A percentile compares a stretch with the other conserved stretches of the same genome.
These are phyloP conservation scores for Erythrophleum ivorense DNA, from an alignment of 331 rosid genomes.

Conservation along the genomic window DNA sequence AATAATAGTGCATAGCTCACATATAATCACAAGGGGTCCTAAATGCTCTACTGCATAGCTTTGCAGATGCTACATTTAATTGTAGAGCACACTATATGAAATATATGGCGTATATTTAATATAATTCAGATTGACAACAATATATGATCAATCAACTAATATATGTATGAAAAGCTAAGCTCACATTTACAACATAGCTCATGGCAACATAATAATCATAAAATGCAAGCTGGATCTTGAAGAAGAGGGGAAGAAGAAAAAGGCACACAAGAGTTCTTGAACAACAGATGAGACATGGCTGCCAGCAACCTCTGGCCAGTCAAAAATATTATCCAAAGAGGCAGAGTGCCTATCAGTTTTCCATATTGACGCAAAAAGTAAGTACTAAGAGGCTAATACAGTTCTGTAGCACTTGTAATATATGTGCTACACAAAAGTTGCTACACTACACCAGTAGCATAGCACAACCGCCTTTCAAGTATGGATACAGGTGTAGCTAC, in stretches of 20 bases:
- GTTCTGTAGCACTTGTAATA: not conserved
- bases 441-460: not conserved
- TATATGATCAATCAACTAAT: not conserved
- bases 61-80: not conserved
- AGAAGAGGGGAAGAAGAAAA: not conserved
- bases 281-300: not conserved
- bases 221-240: not conserved
- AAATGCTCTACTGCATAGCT: not conserved
- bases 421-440: not conserved
- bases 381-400: not conserved
- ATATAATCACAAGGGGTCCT: not conserved
- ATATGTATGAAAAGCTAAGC: not conserved
- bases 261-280: not conserved
- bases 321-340: not conserved
- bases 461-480: not conserved
- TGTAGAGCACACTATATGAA: not conserved
- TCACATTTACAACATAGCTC: not conserved
- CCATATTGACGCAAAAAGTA: not conserved
- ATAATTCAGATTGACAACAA: not conserved
- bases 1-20: not conserved
- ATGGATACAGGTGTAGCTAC: not conserved
- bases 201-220: not conserved
- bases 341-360: not conserved
- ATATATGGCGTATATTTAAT: not conserved
- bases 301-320: not conserved